A percentile compares a stretch with the other conserved stretches of the same genome.
Evolutionary conservation across 345 rosid genomes (phyloP).

Genomic region (Bretschneidera sinensis): DNA sequence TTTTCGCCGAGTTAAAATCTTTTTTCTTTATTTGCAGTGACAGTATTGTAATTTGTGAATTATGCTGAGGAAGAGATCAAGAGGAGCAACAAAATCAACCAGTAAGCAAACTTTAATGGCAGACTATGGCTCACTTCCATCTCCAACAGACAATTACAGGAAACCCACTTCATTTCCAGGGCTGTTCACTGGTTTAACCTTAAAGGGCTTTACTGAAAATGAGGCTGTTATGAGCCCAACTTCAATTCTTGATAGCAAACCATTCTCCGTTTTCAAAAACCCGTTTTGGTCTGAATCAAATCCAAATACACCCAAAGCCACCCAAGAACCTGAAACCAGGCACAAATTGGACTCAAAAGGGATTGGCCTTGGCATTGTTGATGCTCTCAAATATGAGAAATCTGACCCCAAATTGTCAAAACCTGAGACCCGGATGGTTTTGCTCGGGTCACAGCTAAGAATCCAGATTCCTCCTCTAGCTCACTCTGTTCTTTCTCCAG

Average conservation of each 20-base stretch:
- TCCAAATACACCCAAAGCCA: slow-evolving; percentile 7
- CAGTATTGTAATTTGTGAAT: slow-evolving; percentile 10
- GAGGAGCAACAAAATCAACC: slow-evolving; percentile 4
- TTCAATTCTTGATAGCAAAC: slow-evolving; percentile 76
- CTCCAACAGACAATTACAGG: slow-evolving; percentile 36
- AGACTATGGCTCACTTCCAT: slow-evolving; percentile 31
- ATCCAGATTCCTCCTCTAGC: slow-evolving; percentile 84
- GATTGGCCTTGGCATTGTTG: slow-evolving; percentile 67
- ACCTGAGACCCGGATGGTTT: slow-evolving; percentile 47
- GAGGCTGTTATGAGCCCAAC: slow-evolving; percentile 72
- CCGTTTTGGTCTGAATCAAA: slow-evolving; percentile 30
- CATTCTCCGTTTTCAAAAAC: slow-evolving; percentile 58
- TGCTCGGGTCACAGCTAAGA: slow-evolving; percentile 78
- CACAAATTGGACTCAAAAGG: slow-evolving; percentile 50
- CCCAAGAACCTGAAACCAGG: slow-evolving; percentile 40
- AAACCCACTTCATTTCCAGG: slow-evolving; percentile 58
- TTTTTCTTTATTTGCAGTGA: too few species aligned
- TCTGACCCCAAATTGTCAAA: slow-evolving; percentile 21
- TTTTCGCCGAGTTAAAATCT: too few species aligned
- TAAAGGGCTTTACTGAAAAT: slow-evolving; percentile 50
- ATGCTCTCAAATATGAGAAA: slow-evolving; percentile 31
- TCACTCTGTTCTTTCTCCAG: slow-evolving; percentile 29
- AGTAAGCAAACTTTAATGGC: slow-evolving; percentile 39
- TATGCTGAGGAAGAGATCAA: slow-evolving; percentile 40
- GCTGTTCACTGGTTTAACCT: slow-evolving; percentile 50